Conservation (phyloP, 345 rosid genomes). For the Linum lewisii region DNA sequence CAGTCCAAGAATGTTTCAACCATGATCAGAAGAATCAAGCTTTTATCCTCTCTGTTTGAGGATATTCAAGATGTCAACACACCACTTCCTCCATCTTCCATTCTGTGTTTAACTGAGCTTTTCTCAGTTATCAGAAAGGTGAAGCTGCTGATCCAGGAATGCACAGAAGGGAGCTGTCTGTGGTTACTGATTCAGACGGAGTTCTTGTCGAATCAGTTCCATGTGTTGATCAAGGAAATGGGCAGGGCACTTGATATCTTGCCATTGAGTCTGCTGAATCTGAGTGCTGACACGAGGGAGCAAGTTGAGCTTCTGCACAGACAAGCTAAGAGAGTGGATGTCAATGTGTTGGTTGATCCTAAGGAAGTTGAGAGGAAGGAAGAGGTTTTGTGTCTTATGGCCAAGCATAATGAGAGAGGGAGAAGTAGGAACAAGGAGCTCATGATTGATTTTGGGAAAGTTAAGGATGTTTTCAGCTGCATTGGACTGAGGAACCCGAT, state of each 20-base stretch:
- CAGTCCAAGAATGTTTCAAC: constrained; percentile 39
- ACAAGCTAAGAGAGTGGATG: constrained; percentile 44
- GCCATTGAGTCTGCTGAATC: constrained; percentile 43
- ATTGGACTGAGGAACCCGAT: constrained; percentile 32
- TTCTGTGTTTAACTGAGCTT: constrained; percentile 50
- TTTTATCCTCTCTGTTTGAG: constrained; percentile 45
- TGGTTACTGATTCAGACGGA: constrained; percentile 40
- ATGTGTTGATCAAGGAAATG: constrained; percentile 47
- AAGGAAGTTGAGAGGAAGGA: constrained; percentile 37
- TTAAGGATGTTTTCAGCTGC: constrained; percentile 32
- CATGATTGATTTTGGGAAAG: constrained; percentile 20
- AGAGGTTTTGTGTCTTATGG: constrained; percentile 35
- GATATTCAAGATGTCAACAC: constrained; percentile 34
- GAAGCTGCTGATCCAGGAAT: constrained; percentile 35
- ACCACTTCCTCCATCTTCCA: constrained; percentile 44
- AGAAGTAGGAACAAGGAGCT: constrained; percentile 31
- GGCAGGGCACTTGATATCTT: constrained; percentile 56
- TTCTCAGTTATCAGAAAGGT: constrained; percentile 38
- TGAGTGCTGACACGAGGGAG: constrained; percentile 42
- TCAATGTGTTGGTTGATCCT: constrained; percentile 33
- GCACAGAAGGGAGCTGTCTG: constrained; percentile 43
- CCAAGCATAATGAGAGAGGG: constrained; percentile 29
- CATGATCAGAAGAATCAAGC: constrained; percentile 48
- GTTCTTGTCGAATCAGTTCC: constrained; percentile 37
- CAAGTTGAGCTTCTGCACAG: constrained; percentile 57